Base-by-base conservation (phyloP, 768 basidiomycete species). In the Chiua virens region DNA sequence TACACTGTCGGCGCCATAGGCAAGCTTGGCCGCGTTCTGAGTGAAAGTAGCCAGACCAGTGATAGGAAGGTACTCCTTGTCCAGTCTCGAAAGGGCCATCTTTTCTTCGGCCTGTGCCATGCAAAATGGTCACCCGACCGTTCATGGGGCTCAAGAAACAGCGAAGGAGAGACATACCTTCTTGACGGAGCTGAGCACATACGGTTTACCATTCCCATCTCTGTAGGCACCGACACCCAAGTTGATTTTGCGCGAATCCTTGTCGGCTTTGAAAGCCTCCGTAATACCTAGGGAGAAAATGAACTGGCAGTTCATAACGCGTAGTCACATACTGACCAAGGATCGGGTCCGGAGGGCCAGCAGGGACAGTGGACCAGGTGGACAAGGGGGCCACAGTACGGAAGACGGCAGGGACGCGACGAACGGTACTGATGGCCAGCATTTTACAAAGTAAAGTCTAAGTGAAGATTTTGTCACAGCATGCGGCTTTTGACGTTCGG, bases 31-130 rank as follows among this genome's bases (percentile, higher is more conserved):
- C 25, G 97, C 92, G 42, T 85, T 84, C 66, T 85, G 81, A 58
- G 88, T 93, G 74, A 97, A 96, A 46, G 85, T 81, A 6, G 85
- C 73, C 45, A 92, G 83, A 63, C 97, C 97, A 49, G 89, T 92
- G 68, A 99, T 99, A 53, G 93, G 90, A 38, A 98, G 82, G 71
- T 98, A 98, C 70, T 98, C 96, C 74, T 98, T 96, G 82, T 95
- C 92, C 35, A 79, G 77, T 50, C 81, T 78, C 52, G 81, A 77
- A 41, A 80, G 72, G 40, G 77, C 74, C 43, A 98, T 66, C 52
- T 83, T 68, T 55, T 86, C 82, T 70, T 96, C 92, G 15, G 92
- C 92, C 89, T 91, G 55, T 30, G 45, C 34, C 46, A 49, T 22
- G 22, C 49, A 18, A 18, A 8, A 30, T 43, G 9, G 20, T 61